These are phyloP conservation scores for Hypoxylon intermedium DNA, from an alignment of 495 filamentous ascomycete genomes.

Conservation along the genomic window DNA sequence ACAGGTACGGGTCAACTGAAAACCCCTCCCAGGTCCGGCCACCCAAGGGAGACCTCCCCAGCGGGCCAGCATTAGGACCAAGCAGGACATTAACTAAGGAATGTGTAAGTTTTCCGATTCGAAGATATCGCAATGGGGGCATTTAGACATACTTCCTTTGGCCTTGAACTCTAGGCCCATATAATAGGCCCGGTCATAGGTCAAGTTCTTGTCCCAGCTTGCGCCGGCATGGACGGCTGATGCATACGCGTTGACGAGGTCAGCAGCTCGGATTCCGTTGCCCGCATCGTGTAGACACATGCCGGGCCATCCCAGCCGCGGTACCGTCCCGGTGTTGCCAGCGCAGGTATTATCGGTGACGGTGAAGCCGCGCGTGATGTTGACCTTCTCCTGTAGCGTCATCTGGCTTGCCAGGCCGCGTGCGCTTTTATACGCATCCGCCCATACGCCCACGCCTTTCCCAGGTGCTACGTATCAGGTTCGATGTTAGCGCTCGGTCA, in stretches of 20 bases:
- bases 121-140: neutral
- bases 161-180: conserved; percentile 66
- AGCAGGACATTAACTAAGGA: conserved; percentile 73
- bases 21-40: conserved; percentile 67
- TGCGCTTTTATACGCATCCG: conserved; percentile 45
- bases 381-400: conserved; percentile 50
- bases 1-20: conserved; percentile 57
- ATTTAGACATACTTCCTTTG: conserved; percentile 55
- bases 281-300: conserved; percentile 70
- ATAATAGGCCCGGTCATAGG: conserved; percentile 53
- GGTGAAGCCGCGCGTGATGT: conserved; percentile 50
- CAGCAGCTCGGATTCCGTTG: conserved; percentile 64
- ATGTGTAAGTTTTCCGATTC: conserved; percentile 48
- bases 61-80: conserved; percentile 69
- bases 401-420: conserved; percentile 46
- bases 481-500: conserved; percentile 27
- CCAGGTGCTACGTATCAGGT: conserved; percentile 45
- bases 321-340: conserved; percentile 59
- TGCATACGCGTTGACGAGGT: conserved; percentile 66
- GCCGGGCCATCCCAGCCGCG: conserved; percentile 65
- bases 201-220: conserved; percentile 62
- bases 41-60: conserved; percentile 57
- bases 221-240: conserved; percentile 66
- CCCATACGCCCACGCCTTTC: conserved; percentile 56
- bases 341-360: conserved; percentile 52